A percentile compares a stretch with the other conserved stretches of the same genome.
These are phyloP conservation scores for Taphrina pruni DNA, from an alignment of 1,139 yeast genomes.

Conservation along the genomic window DNA sequence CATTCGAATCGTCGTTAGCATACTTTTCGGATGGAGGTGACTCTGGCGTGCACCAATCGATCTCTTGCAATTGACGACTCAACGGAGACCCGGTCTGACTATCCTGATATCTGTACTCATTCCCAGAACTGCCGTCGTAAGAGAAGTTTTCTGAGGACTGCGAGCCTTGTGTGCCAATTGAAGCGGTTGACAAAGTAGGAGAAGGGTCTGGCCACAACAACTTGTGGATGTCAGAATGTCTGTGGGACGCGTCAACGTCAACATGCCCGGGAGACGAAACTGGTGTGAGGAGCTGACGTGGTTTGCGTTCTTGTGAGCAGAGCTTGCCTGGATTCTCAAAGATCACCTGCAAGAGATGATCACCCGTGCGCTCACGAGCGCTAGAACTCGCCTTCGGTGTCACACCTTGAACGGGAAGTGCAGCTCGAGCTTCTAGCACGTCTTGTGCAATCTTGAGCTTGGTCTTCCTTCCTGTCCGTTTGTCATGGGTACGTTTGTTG, in stretches of 20 bases:
- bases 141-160: neutral
- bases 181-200: neutral
- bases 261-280: neutral
- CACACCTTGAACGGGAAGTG: neutral
- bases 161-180: neutral
- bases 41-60: neutral
- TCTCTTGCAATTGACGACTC: neutral
- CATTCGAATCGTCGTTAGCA: neutral
- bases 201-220: conserved; percentile 2
- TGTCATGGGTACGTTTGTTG: conserved; percentile 30
- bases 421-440: neutral
- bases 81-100: neutral
- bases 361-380: neutral
- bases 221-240: conserved; percentile 5
- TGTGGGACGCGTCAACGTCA: neutral
- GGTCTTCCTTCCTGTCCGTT: conserved; percentile 38
- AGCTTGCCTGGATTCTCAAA: conserved; percentile 14
- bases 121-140: neutral
- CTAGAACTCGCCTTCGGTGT: neutral
- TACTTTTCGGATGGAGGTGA: neutral
- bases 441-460: neutral
- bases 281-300: neutral
- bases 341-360: conserved; percentile 2
- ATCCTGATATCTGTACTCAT: neutral
- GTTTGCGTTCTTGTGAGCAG: neutral